A percentile compares a stretch with the other conserved stretches of the same genome.
Conservation (phyloP, 306 rosid species). For the Glycine tomentella region DNA sequence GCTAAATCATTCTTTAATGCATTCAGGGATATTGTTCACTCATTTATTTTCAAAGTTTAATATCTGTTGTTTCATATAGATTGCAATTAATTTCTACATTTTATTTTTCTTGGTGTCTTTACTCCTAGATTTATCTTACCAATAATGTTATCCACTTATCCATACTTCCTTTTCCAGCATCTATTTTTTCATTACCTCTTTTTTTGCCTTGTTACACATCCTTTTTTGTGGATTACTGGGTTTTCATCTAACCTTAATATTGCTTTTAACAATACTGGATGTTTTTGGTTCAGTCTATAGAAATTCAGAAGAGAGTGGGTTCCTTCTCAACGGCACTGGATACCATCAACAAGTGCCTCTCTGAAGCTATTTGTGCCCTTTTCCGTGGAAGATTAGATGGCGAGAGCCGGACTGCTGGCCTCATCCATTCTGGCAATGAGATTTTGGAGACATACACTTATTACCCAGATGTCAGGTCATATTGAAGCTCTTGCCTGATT, state of each 20-base stretch:
- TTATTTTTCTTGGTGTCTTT: constrained; percentile 19
- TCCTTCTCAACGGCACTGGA: constrained; percentile 95
- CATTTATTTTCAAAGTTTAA: constrained; percentile 8
- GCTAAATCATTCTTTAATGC: constrained; percentile 22
- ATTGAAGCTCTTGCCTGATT: constrained; percentile 31
- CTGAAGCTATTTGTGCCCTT: constrained; percentile 90
- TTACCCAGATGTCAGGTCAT: constrained; percentile 79
- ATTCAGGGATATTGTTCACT: constrained; percentile 13
- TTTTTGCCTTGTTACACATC: not conserved
- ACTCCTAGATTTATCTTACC: constrained; percentile 8
- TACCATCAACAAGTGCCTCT: constrained; percentile 91
- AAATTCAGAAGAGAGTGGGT: constrained; percentile 92
- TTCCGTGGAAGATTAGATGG: constrained; percentile 97
- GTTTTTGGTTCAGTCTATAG: constrained; percentile 72
- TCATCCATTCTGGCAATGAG: constrained; percentile 93
- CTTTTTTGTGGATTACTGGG: not conserved
- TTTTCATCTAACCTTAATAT: constrained; percentile 29
- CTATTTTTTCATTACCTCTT: not conserved
- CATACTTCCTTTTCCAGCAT: not conserved
- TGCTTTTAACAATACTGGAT: constrained; percentile 36
- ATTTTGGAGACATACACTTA: constrained; percentile 82
- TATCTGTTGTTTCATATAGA: constrained; percentile 7
- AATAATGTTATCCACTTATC: constrained; percentile 8
- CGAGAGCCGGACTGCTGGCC: constrained; percentile 88
- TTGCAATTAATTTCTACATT: constrained; percentile 8